Percentiles rank a stretch among this genome's conserved stretches.
Evolutionary conservation across 1,284 basidiomycete genomes (phyloP).

Genomic region (Marasmius fiardii): DNA sequence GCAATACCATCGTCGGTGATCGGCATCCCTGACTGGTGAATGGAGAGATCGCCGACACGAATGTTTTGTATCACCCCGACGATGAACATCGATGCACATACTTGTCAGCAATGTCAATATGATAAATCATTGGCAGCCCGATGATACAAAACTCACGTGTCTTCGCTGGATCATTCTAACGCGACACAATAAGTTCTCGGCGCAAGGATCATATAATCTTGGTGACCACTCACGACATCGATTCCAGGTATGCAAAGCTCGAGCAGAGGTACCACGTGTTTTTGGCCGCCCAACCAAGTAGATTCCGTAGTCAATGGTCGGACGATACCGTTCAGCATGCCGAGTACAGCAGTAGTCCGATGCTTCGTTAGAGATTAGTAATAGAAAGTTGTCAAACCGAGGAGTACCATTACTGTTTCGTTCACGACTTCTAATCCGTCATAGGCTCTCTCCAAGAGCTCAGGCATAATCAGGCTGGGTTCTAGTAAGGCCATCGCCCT

Average conservation of each 20-base stretch:
- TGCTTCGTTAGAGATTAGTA: constrained; percentile 33
- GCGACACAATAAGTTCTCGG: not conserved
- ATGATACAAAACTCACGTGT: constrained; percentile 39
- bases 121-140: too few species aligned
- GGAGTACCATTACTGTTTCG: constrained; percentile 54
- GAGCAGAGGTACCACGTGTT: constrained; percentile 84
- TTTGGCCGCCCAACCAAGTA: constrained; percentile 84
- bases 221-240: constrained; percentile 58
- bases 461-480: constrained; percentile 87
- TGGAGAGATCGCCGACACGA: constrained; percentile 78
- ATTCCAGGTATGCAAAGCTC: constrained; percentile 92
- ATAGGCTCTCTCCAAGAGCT: constrained; percentile 89
- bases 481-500: constrained; percentile 80
- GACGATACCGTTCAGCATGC: constrained; percentile 81
- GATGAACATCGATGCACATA: constrained; percentile 80
- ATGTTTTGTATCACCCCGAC: constrained; percentile 77
- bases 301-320: constrained; percentile 77
- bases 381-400: not conserved
- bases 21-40: constrained; percentile 50
- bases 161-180: constrained; percentile 89
- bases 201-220: constrained; percentile 4
- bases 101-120: too few species aligned
- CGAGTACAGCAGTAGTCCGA: constrained; percentile 87
- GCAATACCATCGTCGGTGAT: constrained; percentile 49
- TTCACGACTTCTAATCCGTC: constrained; percentile 91